Conservation (phyloP, 441 rosid species). For the Populus tomentosa region DNA sequence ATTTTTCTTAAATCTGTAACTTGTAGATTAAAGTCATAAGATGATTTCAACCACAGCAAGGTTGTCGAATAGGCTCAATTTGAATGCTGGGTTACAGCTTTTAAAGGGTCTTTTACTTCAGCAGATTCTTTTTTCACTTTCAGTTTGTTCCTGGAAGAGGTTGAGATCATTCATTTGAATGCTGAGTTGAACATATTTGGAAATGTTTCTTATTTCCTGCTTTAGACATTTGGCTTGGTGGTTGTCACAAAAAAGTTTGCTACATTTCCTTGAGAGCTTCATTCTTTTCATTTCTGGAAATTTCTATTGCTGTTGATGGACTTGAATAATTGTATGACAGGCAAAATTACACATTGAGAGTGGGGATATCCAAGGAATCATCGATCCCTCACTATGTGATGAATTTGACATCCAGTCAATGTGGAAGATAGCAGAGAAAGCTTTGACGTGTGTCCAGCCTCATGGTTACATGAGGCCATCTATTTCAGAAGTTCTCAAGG, state of each 20-base stretch:
- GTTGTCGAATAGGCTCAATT: too few species aligned
- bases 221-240: background rate
- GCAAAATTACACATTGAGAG: conserved; percentile 89
- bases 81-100: too few species aligned
- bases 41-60: too few species aligned
- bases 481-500: conserved; percentile 88
- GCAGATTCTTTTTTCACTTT: background rate
- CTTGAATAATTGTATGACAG: conserved; percentile 25
- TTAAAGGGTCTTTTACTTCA: too few species aligned
- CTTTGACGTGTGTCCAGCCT: conserved; percentile 80
- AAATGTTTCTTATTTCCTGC: background rate
- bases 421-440: conserved; percentile 99
- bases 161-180: too few species aligned
- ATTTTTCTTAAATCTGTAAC: too few species aligned
- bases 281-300: background rate
- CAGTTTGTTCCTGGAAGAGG: too few species aligned
- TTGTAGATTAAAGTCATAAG: too few species aligned
- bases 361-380: conserved; percentile 85
- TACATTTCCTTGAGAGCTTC: background rate
- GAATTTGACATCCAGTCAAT: conserved; percentile 86
- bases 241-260: background rate
- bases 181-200: too few species aligned
- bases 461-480: conserved; percentile 92
- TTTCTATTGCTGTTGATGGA: background rate
- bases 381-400: conserved; percentile 54